These are phyloP conservation scores for Gyrodon lividus DNA, from an alignment of 768 basidiomycete genomes.

Conservation along the genomic window DNA sequence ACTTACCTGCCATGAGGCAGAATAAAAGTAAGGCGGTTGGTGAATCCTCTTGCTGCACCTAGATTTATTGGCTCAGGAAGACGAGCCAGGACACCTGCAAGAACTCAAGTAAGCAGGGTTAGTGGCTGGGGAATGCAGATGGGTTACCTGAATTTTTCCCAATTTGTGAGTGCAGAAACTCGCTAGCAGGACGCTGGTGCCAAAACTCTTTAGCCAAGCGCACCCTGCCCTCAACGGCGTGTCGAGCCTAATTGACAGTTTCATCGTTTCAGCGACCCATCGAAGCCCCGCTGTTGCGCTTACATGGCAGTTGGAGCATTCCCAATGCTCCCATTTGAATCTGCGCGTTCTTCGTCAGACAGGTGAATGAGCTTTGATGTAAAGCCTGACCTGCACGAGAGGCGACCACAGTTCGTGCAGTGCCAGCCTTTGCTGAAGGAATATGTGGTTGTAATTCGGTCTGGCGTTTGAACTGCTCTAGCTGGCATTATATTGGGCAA, in stretches of 20 bases:
- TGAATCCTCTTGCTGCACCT: constrained; percentile 22
- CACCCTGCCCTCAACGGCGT: constrained; percentile 19
- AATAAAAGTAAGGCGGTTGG: constrained; percentile 46
- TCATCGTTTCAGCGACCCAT: not conserved
- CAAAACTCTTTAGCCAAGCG: constrained; percentile 39
- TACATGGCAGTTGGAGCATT: constrained; percentile 65
- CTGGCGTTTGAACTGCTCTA: constrained; percentile 25
- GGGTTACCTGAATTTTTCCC: constrained; percentile 31
- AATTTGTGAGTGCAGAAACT: constrained; percentile 28
- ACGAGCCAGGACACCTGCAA: constrained; percentile 19
- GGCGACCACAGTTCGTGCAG: constrained; percentile 64
- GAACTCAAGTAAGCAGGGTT: not conserved
- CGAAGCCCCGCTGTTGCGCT: constrained; percentile 3
- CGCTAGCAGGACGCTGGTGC: constrained; percentile 26
- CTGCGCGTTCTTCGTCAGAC: constrained; percentile 35
- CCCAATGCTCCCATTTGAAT: constrained; percentile 72
- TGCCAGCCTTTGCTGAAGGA: constrained; percentile 67
- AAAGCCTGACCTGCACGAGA: constrained; percentile 64
- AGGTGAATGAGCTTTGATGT: not conserved
- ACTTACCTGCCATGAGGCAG: constrained; percentile 48
- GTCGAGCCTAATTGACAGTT: constrained; percentile 9
- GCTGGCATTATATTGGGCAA: constrained; percentile 42
- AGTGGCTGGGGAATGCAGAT: not conserved
- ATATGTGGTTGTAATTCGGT: constrained; percentile 50
- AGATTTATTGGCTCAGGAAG: constrained; percentile 19